Conservation (phyloP, 768 basidiomycete genomes). For the Trametes maxima region DNA sequence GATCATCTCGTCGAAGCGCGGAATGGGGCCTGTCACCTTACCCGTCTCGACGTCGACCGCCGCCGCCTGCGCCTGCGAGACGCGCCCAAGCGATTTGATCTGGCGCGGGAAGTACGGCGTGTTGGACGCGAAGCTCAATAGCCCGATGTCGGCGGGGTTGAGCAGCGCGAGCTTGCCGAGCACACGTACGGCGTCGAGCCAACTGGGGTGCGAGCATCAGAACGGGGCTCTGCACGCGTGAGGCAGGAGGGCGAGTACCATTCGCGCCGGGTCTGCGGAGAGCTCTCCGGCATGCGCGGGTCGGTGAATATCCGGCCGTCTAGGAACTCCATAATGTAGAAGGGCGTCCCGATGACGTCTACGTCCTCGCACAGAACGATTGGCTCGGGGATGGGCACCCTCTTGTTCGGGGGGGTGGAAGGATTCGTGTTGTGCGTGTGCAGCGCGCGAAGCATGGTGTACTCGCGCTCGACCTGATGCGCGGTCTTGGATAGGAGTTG, state of each 20-base stretch:
- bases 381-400: conserved; percentile 85
- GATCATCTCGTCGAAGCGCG: conserved; percentile 70
- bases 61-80: conserved; percentile 78
- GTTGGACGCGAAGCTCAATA: conserved; percentile 69
- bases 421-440: conserved; percentile 67
- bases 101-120: conserved; percentile 92
- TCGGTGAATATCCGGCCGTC: conserved; percentile 95
- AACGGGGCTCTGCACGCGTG: neutral
- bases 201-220: conserved; percentile 45
- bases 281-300: conserved; percentile 69
- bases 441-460: conserved; percentile 74
- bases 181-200: conserved; percentile 73
- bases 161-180: conserved; percentile 71
- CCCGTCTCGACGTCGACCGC: conserved; percentile 67
- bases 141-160: conserved; percentile 63
- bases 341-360: conserved; percentile 80
- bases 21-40: conserved; percentile 67
- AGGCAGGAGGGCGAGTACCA: conserved; percentile 48
- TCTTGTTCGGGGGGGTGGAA: conserved; percentile 48
- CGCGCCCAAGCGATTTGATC: conserved; percentile 82
- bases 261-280: conserved; percentile 61
- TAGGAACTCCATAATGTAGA: conserved; percentile 96
- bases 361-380: conserved; percentile 81
- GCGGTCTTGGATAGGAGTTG: conserved; percentile 87
- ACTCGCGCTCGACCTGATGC: conserved; percentile 95